Conservation (phyloP, 2,329 filamentous ascomycete genomes). For the Penicillium thymicola region DNA sequence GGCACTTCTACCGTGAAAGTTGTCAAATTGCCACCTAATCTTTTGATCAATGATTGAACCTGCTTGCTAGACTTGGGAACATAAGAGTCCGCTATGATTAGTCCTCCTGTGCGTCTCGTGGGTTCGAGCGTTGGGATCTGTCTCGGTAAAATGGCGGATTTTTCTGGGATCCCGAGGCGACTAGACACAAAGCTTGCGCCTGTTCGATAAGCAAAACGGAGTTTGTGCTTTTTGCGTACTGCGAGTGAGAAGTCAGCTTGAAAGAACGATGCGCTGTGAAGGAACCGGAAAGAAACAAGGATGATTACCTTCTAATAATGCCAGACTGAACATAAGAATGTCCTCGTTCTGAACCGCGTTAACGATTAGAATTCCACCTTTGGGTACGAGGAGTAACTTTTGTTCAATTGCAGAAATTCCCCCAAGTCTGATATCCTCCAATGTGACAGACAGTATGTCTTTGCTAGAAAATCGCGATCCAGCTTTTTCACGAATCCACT, state of each 20-base stretch:
- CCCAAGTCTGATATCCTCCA: not conserved
- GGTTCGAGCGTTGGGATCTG: not conserved
- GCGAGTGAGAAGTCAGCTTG: not conserved
- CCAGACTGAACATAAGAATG: not conserved
- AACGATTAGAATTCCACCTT: not conserved
- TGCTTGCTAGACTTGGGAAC: not conserved
- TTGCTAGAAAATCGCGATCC: not conserved
- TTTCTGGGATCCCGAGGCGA: not conserved
- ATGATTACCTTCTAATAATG: not conserved
- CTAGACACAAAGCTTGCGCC: not conserved
- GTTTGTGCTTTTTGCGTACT: not conserved
- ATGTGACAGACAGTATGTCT: not conserved
- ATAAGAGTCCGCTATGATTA: not conserved
- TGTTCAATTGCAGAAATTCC: not conserved
- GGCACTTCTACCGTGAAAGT: not conserved
- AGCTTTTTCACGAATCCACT: conserved; percentile 1
- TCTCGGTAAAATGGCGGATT: not conserved
- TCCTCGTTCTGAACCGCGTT: not conserved
- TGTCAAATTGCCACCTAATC: not conserved
- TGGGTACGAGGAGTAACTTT: not conserved
- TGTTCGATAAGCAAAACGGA: not conserved
- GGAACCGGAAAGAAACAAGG: not conserved
- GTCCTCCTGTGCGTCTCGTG: not conserved
- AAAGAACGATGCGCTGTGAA: not conserved
- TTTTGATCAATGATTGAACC: not conserved